Base-by-base conservation (phyloP, 208 protist species). In the Trypanosomatidae sp. region DNA sequence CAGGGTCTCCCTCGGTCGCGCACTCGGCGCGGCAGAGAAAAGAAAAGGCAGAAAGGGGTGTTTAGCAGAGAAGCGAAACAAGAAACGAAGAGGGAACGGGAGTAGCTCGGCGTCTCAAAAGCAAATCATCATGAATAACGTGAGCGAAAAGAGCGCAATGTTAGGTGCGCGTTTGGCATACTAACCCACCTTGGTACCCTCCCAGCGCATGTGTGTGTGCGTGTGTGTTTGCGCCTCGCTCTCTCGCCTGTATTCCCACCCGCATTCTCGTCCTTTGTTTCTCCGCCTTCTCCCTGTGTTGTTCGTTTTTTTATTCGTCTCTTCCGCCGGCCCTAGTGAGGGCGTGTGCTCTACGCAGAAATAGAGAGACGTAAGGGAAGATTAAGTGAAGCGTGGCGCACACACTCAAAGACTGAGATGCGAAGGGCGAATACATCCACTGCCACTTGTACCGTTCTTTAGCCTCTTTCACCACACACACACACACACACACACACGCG, bases 391-490 rank as follows among this genome's bases (percentile, higher is more conserved):
- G 15, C 17, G n/a, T 1, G 30, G 28, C 30, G 10, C 13, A 64
- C 22, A 22, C 19, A 13, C 62, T n/a, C 44, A 41, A 62, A 15
- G 25, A 70, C 28, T 9, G 56, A 41, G 36, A 60, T 25, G 33
- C 50, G 55, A 64, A 62, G 66, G 62, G 28, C 12, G 39, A 44
- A 30, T 43, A 46, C 25, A 22, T 17, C 19, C 25, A 44, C 71
- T 72, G 10, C 7, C 44, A 53, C 59, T 55, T 71, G 6, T 60
- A 47, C 62, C 62, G 62, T 56, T 79, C 22, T 71, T 66, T 66
- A 60, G 36, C 3, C 36, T 39, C 36, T 39, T 39, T 3, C 50
- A 55, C 22, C 50, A 28, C 50, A 55, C 50, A 25, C 50, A 0
- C 3, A 2, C 49, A 53, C 50, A 55, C 19, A 15, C 50, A 25